Base-by-base conservation (phyloP, 1,139 yeast genomes). In the Torulaspora pretoriensis region DNA sequence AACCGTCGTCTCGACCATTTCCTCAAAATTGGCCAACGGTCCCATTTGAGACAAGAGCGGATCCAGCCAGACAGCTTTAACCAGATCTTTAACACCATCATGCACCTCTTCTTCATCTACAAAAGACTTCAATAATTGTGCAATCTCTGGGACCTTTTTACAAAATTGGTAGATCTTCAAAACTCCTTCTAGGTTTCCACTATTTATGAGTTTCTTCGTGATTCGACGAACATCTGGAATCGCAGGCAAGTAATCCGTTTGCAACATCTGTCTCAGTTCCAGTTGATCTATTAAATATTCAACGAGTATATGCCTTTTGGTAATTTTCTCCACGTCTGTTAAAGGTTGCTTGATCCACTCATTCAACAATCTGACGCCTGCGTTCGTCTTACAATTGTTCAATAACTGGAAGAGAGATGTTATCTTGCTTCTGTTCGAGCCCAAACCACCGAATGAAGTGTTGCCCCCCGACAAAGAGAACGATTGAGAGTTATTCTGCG, bases 281-380 rank as follows among this genome's bases (percentile, higher is more conserved):
- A 86, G 69, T 59, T 88, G 88, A 30, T 83, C 77, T n/a, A 86
- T 72, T 55, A 92, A 69, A 47, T 76, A 74, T 33, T 78, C 83
- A 8, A 92, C 96, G 45, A 92, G 70, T 6, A 71, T 64, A 52
- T 87, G 97, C 44, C 98, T 76, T 30, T 80, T 74, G 34, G 69
- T 65, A 35, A 92, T 90, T 42, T 73, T 77, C 0, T 60, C 60
- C 16, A 75, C 61, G 53, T 78, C 78, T 46, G 95, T 81, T 40
- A 92, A 72, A 0, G 98, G 98, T 65, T 92, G 98, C 59, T 92
- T 92, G 51, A 94, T 73, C 98, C 98, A 92, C 60, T 88, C 96
- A 9, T 92, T 81, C 29, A 92, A 73, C 43, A 90, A 68, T 54
- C 97, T 75, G 1, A 92, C 73, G 3, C 98, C 98, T 16, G 94